These are phyloP conservation scores for Tetrastigma voinierianum DNA, from an alignment of 164 flowering plant genomes.

Conservation along the genomic window DNA sequence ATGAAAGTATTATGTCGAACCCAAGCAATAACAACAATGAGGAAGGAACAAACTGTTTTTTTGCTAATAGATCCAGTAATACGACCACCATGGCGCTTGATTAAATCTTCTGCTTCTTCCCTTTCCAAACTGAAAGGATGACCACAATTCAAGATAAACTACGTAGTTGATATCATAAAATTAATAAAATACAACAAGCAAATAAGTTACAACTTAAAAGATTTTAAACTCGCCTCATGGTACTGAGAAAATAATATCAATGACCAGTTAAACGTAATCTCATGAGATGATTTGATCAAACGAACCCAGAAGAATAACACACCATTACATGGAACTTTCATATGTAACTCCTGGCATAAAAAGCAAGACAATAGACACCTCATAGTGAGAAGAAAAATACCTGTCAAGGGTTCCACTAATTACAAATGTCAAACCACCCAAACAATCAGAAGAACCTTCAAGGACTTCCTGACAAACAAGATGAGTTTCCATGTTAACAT, in stretches of 20 bases:
- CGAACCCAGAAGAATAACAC: neutral
- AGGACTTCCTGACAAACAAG: slow-evolving; percentile 75
- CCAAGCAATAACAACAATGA: slow-evolving; percentile 6
- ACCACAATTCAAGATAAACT: slow-evolving; percentile 3
- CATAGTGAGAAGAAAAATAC: slow-evolving; percentile 29
- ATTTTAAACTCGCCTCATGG: neutral
- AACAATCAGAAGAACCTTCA: slow-evolving; percentile 84
- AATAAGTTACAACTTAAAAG: neutral
- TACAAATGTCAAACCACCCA: slow-evolving; percentile 87
- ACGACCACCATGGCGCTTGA: slow-evolving; percentile 96
- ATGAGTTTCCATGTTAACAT: slow-evolving; percentile 11
- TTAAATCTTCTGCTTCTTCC: slow-evolving; percentile 96
- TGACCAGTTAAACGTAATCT: too few species aligned
- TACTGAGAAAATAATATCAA: neutral
- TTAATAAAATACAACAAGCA: neutral
- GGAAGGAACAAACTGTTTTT: slow-evolving; percentile 62
- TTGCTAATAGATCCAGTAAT: slow-evolving; percentile 96
- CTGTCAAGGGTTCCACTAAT: slow-evolving; percentile 99
- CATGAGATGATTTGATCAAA: neutral
- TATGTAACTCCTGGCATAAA: neutral
- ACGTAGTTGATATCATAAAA: neutral
- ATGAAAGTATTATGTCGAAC: neutral
- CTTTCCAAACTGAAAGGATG: slow-evolving; percentile 77
- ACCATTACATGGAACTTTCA: neutral
- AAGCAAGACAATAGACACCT: neutral